A percentile compares a stretch with the other conserved stretches of the same genome.
Evolutionary conservation across 495 filamentous ascomycete species (phyloP).

Genomic region (Lasiosphaeriaceae sp.): DNA sequence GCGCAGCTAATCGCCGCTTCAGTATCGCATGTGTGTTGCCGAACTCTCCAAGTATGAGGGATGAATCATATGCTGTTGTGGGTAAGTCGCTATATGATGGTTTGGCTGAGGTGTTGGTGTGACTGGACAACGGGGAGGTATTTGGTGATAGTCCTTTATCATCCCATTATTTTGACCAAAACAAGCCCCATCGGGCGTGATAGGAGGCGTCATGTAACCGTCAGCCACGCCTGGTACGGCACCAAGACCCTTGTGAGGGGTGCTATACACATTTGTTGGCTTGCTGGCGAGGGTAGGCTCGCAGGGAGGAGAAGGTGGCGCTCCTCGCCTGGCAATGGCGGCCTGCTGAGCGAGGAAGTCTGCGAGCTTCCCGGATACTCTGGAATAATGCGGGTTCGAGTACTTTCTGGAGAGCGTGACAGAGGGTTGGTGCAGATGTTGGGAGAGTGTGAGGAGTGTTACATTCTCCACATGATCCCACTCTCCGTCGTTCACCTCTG

Average conservation of each 20-base stretch:
- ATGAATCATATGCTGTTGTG: conserved; percentile 25
- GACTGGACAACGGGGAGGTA: conserved; percentile 48
- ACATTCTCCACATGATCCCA: conserved; percentile 82
- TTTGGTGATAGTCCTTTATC: conserved; percentile 44
- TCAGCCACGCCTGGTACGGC: conserved; percentile 60
- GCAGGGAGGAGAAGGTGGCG: conserved; percentile 65
- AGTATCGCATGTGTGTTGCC: conserved; percentile 29
- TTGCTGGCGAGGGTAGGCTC: conserved; percentile 51
- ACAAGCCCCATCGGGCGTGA: conserved; percentile 81
- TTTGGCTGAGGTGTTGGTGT: conserved; percentile 47
- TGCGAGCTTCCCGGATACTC: conserved; percentile 76
- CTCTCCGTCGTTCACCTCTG: conserved; percentile 67
- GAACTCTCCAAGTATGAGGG: conserved; percentile 28
- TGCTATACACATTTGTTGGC: conserved; percentile 61
- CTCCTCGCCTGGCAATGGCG: conserved; percentile 58
- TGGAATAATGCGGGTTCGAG: conserved; percentile 71
- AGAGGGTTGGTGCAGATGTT: conserved; percentile 83
- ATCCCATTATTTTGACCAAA: conserved; percentile 45
- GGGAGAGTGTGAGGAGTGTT: conserved; percentile 75
- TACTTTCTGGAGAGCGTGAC: conserved; percentile 86
- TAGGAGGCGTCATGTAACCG: conserved; percentile 90
- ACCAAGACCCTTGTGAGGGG: conserved; percentile 77
- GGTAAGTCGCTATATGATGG: conserved; percentile 16
- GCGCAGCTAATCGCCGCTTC: conserved; percentile 20
- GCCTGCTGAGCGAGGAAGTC: conserved; percentile 83